Evolutionary conservation across 2,329 filamentous ascomycete genomes (phyloP), one percentile per base, ranked within the genome.

Genomic region (Fusarium nygamai): DNA sequence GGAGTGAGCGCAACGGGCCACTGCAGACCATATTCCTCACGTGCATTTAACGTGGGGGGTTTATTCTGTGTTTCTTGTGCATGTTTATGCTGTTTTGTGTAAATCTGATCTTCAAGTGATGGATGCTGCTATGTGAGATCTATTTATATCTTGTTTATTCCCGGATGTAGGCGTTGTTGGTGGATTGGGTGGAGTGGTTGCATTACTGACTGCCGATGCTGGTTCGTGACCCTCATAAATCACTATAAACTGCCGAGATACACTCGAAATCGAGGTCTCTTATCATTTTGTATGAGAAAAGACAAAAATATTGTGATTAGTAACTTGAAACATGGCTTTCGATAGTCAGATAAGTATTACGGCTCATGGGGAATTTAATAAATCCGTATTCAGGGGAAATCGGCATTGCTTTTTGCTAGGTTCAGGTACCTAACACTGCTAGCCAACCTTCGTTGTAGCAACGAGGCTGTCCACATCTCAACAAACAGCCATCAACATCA

Each of bases 21-120:
- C 67, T 76, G 75, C 75, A 77, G 73, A 16, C 63, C 59, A 22
- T 54, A 41, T 31, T 64, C 46, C 76, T 78, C 76, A 77, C 76
- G 76, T 77, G 75, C 64, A 39, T 57, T 44, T 10, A 6, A 43
- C 65, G 76, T 78, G 75, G 76, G 76, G 71, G 56, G 22, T 1
- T 59, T 9, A 20, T 27, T 61, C 44, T 19, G 34, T 17, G 31
- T 43, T 39, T 29, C 22, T 14, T 53, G 13, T 20, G 31, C 17
- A n/a, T 41, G n/a, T 22, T 19, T 24, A 27, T 27, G 29, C 43
- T 46, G 39, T 54, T 19, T 38, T 60, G 22, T 22, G 22, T 36
- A 16, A 48, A 60, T 29, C 16, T 31, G 44, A 36, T 53, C 19
- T 48, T 51, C 1, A 5, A 12, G 13, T 24, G 33, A 50, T 31